Conservation (phyloP, 2,329 filamentous ascomycete species). For the Fusarium decemcellulare region DNA sequence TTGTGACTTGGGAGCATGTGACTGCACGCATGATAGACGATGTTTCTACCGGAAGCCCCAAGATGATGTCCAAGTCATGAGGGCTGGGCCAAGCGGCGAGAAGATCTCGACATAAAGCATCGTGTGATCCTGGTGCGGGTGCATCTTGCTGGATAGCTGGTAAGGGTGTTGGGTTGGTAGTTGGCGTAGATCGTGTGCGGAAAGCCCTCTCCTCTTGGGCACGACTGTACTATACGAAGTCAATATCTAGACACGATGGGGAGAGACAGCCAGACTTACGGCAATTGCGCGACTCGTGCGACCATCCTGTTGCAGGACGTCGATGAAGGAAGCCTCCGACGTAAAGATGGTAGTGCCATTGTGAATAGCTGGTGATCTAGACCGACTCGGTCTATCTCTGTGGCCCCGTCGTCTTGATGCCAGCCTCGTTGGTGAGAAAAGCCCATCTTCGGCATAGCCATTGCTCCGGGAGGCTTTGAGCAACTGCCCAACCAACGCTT, state of each 20-base stretch:
- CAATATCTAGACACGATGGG: no score
- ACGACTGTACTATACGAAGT: no score
- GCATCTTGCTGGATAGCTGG: neutral
- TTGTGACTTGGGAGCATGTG: conserved; percentile 48
- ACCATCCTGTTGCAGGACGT: no score
- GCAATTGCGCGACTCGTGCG: neutral
- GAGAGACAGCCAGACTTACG: no score
- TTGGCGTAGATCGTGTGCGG: no score
- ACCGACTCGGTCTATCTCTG: neutral
- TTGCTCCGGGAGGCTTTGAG: conserved; percentile 20
- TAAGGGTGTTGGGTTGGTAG: no score
- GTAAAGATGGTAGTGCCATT: neutral
- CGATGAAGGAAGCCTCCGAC: neutral
- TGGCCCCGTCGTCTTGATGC: neutral
- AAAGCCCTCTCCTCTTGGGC: no score
- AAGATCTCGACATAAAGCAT: conserved; percentile 50
- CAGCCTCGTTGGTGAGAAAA: neutral
- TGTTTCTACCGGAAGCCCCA: conserved; percentile 46
- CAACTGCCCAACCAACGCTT: conserved; percentile 52
- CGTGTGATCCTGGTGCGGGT: conserved; percentile 15
- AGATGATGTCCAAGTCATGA: conserved; percentile 55
- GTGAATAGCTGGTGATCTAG: neutral
- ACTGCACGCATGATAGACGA: conserved; percentile 54
- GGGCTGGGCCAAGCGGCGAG: conserved; percentile 55
- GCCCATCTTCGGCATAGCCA: neutral